Evolutionary conservation across 371 early-diverging fungal genomes (phyloP), one percentile per base, ranked within the genome.

Genomic region (Apophysomyces trapeziformis): DNA sequence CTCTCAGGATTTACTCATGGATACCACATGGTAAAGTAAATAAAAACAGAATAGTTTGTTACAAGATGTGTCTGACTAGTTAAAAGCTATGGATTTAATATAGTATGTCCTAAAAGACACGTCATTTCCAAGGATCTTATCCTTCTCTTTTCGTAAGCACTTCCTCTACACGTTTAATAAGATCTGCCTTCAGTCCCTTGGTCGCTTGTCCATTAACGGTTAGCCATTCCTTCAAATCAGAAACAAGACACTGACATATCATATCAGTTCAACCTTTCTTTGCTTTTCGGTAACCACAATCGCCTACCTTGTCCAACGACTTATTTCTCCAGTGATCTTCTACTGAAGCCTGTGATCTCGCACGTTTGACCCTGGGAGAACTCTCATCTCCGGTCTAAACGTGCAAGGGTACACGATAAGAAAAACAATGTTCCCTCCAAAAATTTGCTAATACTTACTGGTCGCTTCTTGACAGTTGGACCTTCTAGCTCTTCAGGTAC

Each of bases 181-280:
- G 47, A 44, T 84, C 87, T 0, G 76, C 83, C 71, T 90, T 90
- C 69, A 69, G 77, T 5, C 58, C 68, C 7, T 66, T 57, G 2
- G 83, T 71, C 38, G 74, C 72, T 9, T 74, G 39, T 9, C 80
- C 81, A 9, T 74, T 71, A 41, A 62, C 65, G 37, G 61, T 63
- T 39, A 90, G 68, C 67, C 84, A 91, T 16, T 66, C 81, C 60
- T 78, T 87, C 54, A 91, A 64, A 36, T 72, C 70, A 1, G 78
- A 75, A 36, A 91, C 82, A 1, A 87, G 76, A 43, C 74, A 74
- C 74, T 74, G 38, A 21, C 32, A 26, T 12, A 37, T 32, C 8
- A 36, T 7, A 58, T 61, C 37, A 66, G 8, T 58, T 39, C 1
- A 2, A 26, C n/a, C 7, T 26, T 7, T 21, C 8, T 1, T 5